Base-by-base conservation (phyloP, 2,329 filamentous ascomycete genomes). In the Hawksworthiomyces lignivorus region DNA sequence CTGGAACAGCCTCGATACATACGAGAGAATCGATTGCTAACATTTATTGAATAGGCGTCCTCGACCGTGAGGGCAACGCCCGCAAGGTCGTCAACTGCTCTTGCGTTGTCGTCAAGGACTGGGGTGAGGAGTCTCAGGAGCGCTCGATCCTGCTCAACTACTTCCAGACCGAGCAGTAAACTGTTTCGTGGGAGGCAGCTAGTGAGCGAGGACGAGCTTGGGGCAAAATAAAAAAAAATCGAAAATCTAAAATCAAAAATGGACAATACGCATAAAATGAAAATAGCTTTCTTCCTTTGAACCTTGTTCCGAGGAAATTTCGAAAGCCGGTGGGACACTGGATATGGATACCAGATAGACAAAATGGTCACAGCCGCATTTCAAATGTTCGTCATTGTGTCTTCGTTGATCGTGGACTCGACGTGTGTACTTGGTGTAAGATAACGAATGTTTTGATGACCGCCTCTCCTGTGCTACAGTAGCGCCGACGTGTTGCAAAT, bases 11-110 rank as follows among this genome's bases (percentile, higher is more conserved):
- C n/a, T n/a, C n/a, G n/a, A n/a, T n/a, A n/a, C n/a, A n/a, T n/a
- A n/a, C n/a, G n/a, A n/a, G n/a, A n/a, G n/a, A n/a, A n/a, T 20
- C 9, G 10, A 14, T 10, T 27, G 7, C 28, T 43, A 35, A 45
- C 40, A 19, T 14, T n/a, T 14, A 30, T 27, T 7, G n/a, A 26
- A 19, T 42, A 96, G 90, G 90, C 75, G 89, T 96, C 60, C 82
- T 98, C 62, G 92, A 98, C 77, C 90, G 92, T 65, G 92, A 98
- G 75, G 92, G 92, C 62, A 98, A 98, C 73, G 88, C 92, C 63
- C 87, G 92, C 73, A 98, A 98, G 84, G 90, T 98, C 58, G 92
- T 98, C 77, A 98, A 98, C 86, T 98, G 92, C 88, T 97, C 90
- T 65, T 97, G 92, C 80, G 92, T 98, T 62, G 92, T 98, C 52